Evolutionary conservation across 108 stramenopile species (phyloP).

Genomic region (Seminavis robusta): DNA sequence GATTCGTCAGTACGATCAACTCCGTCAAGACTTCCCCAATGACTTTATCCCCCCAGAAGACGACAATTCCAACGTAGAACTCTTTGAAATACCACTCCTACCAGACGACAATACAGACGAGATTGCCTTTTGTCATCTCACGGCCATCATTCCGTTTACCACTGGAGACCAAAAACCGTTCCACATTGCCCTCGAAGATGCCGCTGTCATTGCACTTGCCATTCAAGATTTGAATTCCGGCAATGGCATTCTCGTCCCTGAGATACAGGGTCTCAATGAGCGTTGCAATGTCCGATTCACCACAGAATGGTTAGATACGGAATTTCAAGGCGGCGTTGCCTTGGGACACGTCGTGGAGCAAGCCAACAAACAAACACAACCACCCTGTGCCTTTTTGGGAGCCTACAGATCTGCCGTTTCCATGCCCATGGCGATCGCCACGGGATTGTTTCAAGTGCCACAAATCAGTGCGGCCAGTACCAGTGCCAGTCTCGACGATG

Average conservation of each 20-base stretch:
- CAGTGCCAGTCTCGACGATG: conserved; percentile 33
- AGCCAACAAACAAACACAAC: conserved; percentile 3
- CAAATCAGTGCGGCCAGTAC: conserved; percentile 32
- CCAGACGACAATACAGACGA: too few relatives aligned
- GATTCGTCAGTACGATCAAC: too few relatives aligned
- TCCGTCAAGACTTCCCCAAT: too few relatives aligned
- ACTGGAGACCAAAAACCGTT: not conserved
- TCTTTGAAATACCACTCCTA: too few relatives aligned
- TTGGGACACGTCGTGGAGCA: conserved; percentile 11
- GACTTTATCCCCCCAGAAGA: too few relatives aligned
- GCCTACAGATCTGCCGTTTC: conserved; percentile 23
- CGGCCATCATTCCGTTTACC: conserved; percentile 1
- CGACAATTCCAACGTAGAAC: too few relatives aligned
- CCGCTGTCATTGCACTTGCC: conserved; percentile 34
- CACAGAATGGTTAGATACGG: conserved; percentile 16
- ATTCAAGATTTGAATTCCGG: conserved; percentile 46
- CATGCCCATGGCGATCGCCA: conserved; percentile 32
- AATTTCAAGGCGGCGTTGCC: conserved; percentile 1
- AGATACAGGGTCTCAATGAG: conserved; percentile 25
- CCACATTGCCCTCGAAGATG: conserved; percentile 11
- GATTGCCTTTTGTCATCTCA: conserved; percentile 1
- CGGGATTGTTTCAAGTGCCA: conserved; percentile 43
- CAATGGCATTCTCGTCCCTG: conserved; percentile 30
- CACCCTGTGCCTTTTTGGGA: conserved; percentile 53
- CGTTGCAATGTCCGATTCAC: conserved; percentile 35